These are phyloP conservation scores for Candida sithepensis DNA, from an alignment of 805 yeast species.

Conservation along the genomic window DNA sequence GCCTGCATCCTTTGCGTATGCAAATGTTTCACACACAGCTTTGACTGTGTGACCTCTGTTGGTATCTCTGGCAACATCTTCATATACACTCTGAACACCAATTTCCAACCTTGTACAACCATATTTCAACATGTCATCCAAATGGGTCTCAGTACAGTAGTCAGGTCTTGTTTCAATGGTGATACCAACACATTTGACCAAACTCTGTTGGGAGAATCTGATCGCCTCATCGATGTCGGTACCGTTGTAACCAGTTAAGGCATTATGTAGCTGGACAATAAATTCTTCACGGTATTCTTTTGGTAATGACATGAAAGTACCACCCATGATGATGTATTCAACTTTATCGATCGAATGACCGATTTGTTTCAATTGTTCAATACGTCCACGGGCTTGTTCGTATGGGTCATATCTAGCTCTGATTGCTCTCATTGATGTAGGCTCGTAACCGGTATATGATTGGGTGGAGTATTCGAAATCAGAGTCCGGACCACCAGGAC, in stretches of 20 bases:
- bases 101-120: conserved; percentile 97
- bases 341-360: conserved; percentile 98
- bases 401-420: conserved; percentile 97
- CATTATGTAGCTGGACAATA: conserved; percentile 88
- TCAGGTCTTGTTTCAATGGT: conserved; percentile 98
- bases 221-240: conserved; percentile 88
- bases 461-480: conserved; percentile 98
- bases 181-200: conserved; percentile 96
- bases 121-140: conserved; percentile 91
- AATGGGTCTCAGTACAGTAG: conserved; percentile 93
- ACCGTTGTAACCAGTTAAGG: conserved; percentile 89
- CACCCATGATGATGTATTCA: conserved; percentile 98
- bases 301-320: conserved; percentile 95
- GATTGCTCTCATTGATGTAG: conserved; percentile 99
- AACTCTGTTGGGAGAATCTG: conserved; percentile 84
- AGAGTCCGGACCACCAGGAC: conserved; percentile 99
- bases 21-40: conserved; percentile 94
- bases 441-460: conserved; percentile 97
- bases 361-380: conserved; percentile 89
- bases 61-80: conserved; percentile 97
- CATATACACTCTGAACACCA: conserved; percentile 96
- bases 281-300: conserved; percentile 85
- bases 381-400: conserved; percentile 96
- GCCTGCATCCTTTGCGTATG: conserved; percentile 96
- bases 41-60: conserved; percentile 97